Base-by-base conservation (phyloP, 2,329 filamentous ascomycete species). In the Trematosphaeria pertusa region DNA sequence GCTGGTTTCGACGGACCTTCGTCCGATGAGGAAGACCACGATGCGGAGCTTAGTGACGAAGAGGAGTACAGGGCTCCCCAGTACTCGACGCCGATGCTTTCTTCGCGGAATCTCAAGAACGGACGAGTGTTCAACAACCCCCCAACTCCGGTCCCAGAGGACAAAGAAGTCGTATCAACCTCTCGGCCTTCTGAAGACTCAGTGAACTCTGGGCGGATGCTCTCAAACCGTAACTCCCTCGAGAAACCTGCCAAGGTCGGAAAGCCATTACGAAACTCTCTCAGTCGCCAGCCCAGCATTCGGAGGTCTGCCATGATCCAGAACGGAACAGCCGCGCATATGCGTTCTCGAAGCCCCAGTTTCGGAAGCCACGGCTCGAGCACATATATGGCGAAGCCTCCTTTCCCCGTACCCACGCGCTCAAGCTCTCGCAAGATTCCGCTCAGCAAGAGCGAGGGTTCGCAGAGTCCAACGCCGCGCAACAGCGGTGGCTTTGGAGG, bases 351-450 rank as follows among this genome's bases (percentile, higher is more conserved):
- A 50, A 91, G 85, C 63, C 86, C 87, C 37, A 90, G 81, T 67
- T 72, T 84, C 42, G 79, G 77, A 38, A 90, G 85, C 50, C 76
- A 43, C 75, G 77, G 56, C 10, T 69, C 69, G 9, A 72, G 70
- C 26, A 73, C 70, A 41, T 70, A 71, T 48, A 54, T 63, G 18
- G 62, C 70, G 12, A 69, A 73, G 41, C 92, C 94, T 20, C 94
- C 94, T 0, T 97, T 96, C 76, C 92, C 94, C 0, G 96, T 99
- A 5, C 94, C 94, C 0, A 87, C 87, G 3, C 81, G 94, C 46
- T 89, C 90, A 21, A 97, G 93, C 72, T 99, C 92, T 5, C 85
- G 91, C 49, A 86, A 87, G 61, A 81, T 87, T 17, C 82, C 85
- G 0, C 73, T 85, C 49, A 87, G 82, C 56, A 77, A 81, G 39